Evolutionary conservation across 768 basidiomycete species (phyloP).

Genomic region (Boletus bicolor): DNA sequence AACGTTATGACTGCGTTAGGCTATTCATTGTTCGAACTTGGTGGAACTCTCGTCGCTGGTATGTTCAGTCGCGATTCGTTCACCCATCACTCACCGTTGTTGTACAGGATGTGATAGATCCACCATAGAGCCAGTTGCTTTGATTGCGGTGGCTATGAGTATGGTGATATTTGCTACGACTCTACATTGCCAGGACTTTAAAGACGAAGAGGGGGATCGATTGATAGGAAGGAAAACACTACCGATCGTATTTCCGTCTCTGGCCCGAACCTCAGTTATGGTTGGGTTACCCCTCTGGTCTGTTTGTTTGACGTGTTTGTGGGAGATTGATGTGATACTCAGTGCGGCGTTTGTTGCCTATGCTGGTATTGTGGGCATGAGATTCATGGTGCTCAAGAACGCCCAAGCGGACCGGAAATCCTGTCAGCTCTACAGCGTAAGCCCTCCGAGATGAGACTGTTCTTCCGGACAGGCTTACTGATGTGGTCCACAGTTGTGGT

Average conservation of each 20-base stretch:
- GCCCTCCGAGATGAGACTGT: not conserved
- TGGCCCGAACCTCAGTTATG: slow-evolving; percentile 27
- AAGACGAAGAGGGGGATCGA: slow-evolving; percentile 44
- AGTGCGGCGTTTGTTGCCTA: slow-evolving; percentile 15
- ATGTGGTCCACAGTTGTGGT: slow-evolving; percentile 25
- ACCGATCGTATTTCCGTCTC: slow-evolving; percentile 41
- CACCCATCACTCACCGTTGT: not conserved
- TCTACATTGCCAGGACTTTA: slow-evolving; percentile 34
- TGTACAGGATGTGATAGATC: slow-evolving; percentile 23
- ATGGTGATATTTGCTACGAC: slow-evolving; percentile 36
- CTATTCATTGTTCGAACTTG: slow-evolving; percentile 37
- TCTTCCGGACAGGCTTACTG: not conserved
- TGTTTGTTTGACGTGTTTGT: slow-evolving; percentile 24
- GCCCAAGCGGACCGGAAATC: slow-evolving; percentile 26
- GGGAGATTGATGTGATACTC: slow-evolving; percentile 21
- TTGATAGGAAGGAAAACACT: slow-evolving; percentile 39
- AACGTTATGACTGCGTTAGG: slow-evolving; percentile 37
- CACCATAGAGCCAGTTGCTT: slow-evolving; percentile 21
- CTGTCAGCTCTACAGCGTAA: slow-evolving; percentile 32
- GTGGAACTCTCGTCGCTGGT: slow-evolving; percentile 38
- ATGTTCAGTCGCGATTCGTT: slow-evolving; percentile 1
- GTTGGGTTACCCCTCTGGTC: slow-evolving; percentile 31
- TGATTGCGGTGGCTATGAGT: slow-evolving; percentile 32
- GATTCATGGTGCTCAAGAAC: slow-evolving; percentile 24
- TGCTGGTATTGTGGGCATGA: slow-evolving; percentile 22